Evolutionary conservation across 768 basidiomycete genomes (phyloP), one percentile per base, ranked within the genome.

Genomic region (Serendipita sp.): DNA sequence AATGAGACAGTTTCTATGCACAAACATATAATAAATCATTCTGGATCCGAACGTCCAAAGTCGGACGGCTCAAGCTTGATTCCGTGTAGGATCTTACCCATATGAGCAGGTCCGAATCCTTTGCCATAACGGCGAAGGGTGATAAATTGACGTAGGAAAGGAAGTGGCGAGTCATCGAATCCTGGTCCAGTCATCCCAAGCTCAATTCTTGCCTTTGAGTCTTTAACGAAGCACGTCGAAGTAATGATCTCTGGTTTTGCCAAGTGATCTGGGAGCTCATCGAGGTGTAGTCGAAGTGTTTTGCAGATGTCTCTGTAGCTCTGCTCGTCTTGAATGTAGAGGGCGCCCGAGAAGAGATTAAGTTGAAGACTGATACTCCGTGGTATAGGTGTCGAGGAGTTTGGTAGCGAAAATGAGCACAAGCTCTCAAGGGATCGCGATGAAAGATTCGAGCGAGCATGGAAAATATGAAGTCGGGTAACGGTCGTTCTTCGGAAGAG

Each of bases 311-410:
- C 67, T 34, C 66, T 66, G 63, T 79, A 80, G 1, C 74, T 68
- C 10, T 65, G 65, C 30, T 73, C 68, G 28, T 75, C 68, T 8
- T 69, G 69, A 44, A 79, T 64, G 64, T 76, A 81, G 2, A 81
- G 71, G 64, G 81, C 78, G 2, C 78, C 79, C 13, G 78, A 76
- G 67, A 76, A 79, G 35, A 80, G 66, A 44, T 76, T 78, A 41
- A 81, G 70, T 30, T 62, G 63, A 32, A 71, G 72, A 7, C 70
- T 56, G 7, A 65, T 44, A 2, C 63, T 46, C 1, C 66, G 58
- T 1, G 34, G 28, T 0, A 73, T 66, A 23, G 11, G 28, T 4
- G 18, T 11, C 2, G 15, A 15, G 18, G 45, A 28, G 8, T 69
- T 66, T n/a, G 75, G 77, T 56, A 75, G 56, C 28, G 66, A 66